Base-by-base conservation (phyloP, 345 rosid species). In the Carallia pectinifolia region DNA sequence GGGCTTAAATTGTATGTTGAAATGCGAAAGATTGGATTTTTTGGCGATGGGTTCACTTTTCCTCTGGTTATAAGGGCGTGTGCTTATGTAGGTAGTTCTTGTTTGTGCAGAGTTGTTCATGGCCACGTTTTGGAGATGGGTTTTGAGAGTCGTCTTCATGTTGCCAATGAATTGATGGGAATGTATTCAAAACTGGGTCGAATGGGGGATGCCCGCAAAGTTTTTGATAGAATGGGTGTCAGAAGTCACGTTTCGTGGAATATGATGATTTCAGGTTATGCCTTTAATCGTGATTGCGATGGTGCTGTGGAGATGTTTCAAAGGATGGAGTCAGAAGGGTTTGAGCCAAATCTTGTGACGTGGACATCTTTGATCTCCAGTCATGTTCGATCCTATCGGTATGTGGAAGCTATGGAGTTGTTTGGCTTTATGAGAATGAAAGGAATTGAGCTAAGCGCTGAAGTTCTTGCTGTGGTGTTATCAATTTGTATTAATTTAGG, bases 321-420 rank as follows among this genome's bases (percentile, higher is more conserved):
- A 31, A 71, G 82, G 81, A 89, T 89, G 97, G 85, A 84, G 47
- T 67, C 77, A 2, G 87, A 84, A 38, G 93, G 88, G 1, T 64
- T 82, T 71, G 79, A 77, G 71, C 93, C 93, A n/a, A 86, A 85
- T 64, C 59, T 70, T 54, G 91, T 89, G 67, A 89, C 91, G 6
- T 87, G 91, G 93, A 87, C 91, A 62, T 86, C 93, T 0, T 44
- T 91, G 65, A 72, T 87, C 58, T 89, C 93, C 7, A 84, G 90
- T 58, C 86, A 84, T 77, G 86, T 86, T 48, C 87, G 88, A 7
- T 73, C 86, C 47, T 78, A 89, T 55, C 71, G 53, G 78, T 60
- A 50, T 74, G 83, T 76, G 60, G 86, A 85, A 58, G 80, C 79
- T 6, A 1, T 83, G 4, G 75, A 70, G 34, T 77, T 82, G 74